These are phyloP conservation scores for Pichia paraexigua DNA, from an alignment of 805 yeast species.

Conservation along the genomic window DNA sequence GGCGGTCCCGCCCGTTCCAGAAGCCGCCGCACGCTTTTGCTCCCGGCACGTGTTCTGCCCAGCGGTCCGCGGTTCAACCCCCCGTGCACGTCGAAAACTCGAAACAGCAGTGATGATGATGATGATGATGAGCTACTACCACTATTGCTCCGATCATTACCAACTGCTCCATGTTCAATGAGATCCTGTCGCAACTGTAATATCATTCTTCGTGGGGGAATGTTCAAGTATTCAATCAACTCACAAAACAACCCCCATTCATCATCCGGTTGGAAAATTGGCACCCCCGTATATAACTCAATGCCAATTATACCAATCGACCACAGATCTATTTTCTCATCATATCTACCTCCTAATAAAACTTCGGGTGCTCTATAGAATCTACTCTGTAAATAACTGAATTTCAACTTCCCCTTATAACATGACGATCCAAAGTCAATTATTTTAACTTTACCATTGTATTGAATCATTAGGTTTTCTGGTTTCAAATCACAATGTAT, in stretches of 20 bases:
- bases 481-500: conserved; percentile 87
- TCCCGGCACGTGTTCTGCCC: too few relatives aligned
- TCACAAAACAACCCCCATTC: conserved; percentile 41
- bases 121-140: too few relatives aligned
- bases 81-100: conserved; percentile 28
- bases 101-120: conserved; percentile 30
- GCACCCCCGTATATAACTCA: conserved; percentile 62
- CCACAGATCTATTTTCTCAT: conserved; percentile 68
- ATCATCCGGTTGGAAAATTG: conserved; percentile 39
- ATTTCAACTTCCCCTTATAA: conserved; percentile 33
- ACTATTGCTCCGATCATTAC: too few relatives aligned
- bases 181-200: conserved; percentile 33
- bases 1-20: too few relatives aligned
- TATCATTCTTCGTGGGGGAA: conserved; percentile 37
- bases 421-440: conserved; percentile 79
- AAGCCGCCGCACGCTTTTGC: too few relatives aligned
- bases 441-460: conserved; percentile 39
- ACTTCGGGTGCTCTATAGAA: conserved; percentile 79
- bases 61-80: conserved; percentile 8
- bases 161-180: conserved; percentile 29
- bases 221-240: conserved; percentile 36
- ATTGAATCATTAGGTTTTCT: conserved; percentile 46
- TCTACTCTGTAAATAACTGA: conserved; percentile 52
- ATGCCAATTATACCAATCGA: conserved; percentile 90
- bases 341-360: conserved; percentile 55